phyloP scores from a whole-genome alignment of 2,329 filamentous ascomycete species.

The Talaromyces piceae region DNA sequence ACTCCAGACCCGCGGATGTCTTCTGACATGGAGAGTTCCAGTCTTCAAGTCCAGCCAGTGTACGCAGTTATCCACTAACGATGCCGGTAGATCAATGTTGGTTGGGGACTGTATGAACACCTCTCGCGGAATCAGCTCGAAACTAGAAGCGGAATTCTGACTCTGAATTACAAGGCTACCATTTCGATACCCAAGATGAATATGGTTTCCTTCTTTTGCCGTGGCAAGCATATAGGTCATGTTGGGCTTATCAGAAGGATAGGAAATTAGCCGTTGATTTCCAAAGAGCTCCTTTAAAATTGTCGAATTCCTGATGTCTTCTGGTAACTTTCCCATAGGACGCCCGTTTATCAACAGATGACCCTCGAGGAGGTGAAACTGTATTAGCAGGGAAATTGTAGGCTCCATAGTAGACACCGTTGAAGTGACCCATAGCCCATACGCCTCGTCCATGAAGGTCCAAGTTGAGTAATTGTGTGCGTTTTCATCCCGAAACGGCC shows the following conservation, averaged over 20 bases:
- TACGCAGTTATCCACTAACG: slow-evolving; percentile 45
- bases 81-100: slow-evolving; percentile 44
- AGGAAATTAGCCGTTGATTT: slow-evolving; percentile 44
- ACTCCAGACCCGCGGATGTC: slow-evolving; percentile 36
- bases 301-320: slow-evolving; percentile 39
- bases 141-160: slow-evolving; percentile 29
- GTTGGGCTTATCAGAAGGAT: slow-evolving; percentile 44
- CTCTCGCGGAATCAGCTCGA: slow-evolving; percentile 29
- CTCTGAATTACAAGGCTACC: slow-evolving; percentile 40
- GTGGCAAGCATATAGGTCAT: slow-evolving; percentile 46
- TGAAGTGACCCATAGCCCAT: slow-evolving; percentile 29
- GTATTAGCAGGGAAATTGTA: slow-evolving; percentile 28
- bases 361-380: slow-evolving; percentile 42
- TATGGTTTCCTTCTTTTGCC: slow-evolving; percentile 30
- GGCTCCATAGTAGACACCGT: slow-evolving; percentile 19
- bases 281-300: slow-evolving; percentile 49
- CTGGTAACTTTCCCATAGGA: slow-evolving; percentile 47
- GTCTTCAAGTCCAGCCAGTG: slow-evolving; percentile 53
- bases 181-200: slow-evolving; percentile 50
- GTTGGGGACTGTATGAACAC: slow-evolving; percentile 17
- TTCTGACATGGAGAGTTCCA: slow-evolving; percentile 47
- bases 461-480: slow-evolving; percentile 15
- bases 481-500: slow-evolving; percentile 31
- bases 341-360: slow-evolving; percentile 44
- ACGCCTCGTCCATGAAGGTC: slow-evolving; percentile 16